Evolutionary conservation across 2,329 filamentous ascomycete species (phyloP).

Genomic region (Penicillium occitanis): DNA sequence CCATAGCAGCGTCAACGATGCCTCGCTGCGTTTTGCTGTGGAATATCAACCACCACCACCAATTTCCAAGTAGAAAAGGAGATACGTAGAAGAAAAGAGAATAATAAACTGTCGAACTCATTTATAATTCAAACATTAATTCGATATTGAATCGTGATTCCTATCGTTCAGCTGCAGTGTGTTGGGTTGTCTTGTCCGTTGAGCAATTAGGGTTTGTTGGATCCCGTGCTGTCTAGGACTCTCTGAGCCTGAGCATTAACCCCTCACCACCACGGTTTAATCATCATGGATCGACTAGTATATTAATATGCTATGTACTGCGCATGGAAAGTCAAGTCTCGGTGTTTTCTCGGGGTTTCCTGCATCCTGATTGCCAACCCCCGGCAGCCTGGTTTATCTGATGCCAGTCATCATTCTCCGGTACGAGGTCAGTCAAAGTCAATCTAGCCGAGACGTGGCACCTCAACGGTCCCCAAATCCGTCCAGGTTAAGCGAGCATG

Average conservation of each 20-base stretch:
- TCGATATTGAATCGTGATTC: neutral
- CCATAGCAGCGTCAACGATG: constrained; percentile 12
- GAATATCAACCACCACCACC: neutral
- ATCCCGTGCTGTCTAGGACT: neutral
- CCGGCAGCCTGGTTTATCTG: neutral
- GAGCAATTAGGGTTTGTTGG: neutral
- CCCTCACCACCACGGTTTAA: too few relatives aligned
- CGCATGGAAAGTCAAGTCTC: neutral
- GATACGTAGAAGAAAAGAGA: neutral
- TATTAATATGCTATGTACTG: too few relatives aligned
- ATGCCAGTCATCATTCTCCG: neutral
- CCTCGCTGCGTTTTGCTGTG: neutral
- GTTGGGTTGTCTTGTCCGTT: neutral
- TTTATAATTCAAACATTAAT: too few relatives aligned
- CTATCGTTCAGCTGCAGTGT: neutral
- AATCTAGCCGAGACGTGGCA: neutral
- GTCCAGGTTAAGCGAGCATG: neutral
- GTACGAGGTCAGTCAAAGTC: neutral
- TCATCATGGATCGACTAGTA: too few relatives aligned
- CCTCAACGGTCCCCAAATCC: neutral
- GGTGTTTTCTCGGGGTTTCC: neutral
- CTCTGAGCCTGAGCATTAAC: neutral
- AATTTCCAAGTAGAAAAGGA: neutral
- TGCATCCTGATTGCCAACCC: neutral
- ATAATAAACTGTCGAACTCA: too few relatives aligned